These are phyloP conservation scores for Penicillium crustosum DNA, from an alignment of 2,329 filamentous ascomycete genomes.

Conservation along the genomic window DNA sequence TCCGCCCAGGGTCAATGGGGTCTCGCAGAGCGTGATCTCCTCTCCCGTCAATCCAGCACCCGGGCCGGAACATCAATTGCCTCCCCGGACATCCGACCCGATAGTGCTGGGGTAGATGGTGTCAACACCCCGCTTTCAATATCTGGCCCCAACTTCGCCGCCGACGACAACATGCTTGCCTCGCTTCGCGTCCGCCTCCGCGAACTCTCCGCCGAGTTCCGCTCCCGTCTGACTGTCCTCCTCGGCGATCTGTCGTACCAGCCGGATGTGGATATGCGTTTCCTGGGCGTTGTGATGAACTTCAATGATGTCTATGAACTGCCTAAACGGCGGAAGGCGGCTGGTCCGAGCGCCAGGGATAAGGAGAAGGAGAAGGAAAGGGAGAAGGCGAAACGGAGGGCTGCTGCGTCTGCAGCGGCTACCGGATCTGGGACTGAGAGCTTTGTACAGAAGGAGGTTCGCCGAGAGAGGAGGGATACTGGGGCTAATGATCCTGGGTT, in stretches of 20 bases:
- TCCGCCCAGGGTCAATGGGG: slow-evolving; percentile 67
- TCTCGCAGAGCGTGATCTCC: slow-evolving; percentile 55
- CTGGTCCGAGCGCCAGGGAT: slow-evolving; percentile 32
- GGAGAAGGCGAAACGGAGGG: slow-evolving; percentile 27
- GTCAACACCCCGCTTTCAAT: slow-evolving; percentile 43
- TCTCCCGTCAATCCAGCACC: slow-evolving; percentile 35
- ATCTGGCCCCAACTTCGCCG: slow-evolving; percentile 35
- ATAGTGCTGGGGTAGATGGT: slow-evolving; percentile 24
- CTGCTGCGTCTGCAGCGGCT: slow-evolving; percentile 13
- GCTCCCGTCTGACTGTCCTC: slow-evolving; percentile 72
- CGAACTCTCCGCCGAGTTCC: slow-evolving; percentile 73
- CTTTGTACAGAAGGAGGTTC: slow-evolving; percentile 22
- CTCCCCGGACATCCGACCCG: slow-evolving; percentile 27
- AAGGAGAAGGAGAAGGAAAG: slow-evolving; percentile 31
- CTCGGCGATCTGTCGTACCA: slow-evolving; percentile 90
- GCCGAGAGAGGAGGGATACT: slow-evolving; percentile 28
- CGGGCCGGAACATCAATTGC: slow-evolving; percentile 30
- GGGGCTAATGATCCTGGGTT: slow-evolving; percentile 4
- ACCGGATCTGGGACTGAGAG: slow-evolving; percentile 21
- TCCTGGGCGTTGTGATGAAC: slow-evolving; percentile 96
- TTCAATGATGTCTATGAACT: slow-evolving; percentile 97
- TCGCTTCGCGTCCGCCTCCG: slow-evolving; percentile 72
- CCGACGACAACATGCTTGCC: slow-evolving; percentile 66
- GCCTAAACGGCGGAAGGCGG: slow-evolving; percentile 57
- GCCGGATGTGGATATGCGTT: slow-evolving; percentile 91